phyloP scores from a whole-genome alignment of 1,139 yeast species.

The Scheffersomyces titani region DNA sequence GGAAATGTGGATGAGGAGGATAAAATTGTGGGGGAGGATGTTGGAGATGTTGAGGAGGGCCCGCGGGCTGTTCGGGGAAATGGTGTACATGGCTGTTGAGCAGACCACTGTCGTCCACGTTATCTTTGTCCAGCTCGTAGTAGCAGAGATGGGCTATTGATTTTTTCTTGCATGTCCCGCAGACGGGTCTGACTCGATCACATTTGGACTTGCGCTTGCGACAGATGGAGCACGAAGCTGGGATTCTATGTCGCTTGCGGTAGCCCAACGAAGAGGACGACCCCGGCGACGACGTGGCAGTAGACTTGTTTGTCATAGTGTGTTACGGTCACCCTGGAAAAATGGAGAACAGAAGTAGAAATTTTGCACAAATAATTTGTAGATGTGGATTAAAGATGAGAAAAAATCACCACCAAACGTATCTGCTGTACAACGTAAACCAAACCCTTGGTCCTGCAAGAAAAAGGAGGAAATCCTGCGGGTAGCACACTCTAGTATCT shows the following conservation, averaged over 20 bases:
- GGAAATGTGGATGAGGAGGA: background rate
- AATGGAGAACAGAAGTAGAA: background rate
- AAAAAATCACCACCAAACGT: background rate
- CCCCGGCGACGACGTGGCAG: background rate
- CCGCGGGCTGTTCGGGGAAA: slow-evolving; percentile 8
- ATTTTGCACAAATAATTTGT: background rate
- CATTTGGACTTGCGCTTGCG: slow-evolving; percentile 52
- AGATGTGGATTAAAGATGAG: background rate
- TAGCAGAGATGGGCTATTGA: slow-evolving; percentile 74
- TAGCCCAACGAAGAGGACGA: slow-evolving; percentile 9
- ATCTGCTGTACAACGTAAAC: background rate
- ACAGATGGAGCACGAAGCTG: slow-evolving; percentile 50
- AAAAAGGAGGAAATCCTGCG: background rate
- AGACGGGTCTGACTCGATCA: slow-evolving; percentile 67
- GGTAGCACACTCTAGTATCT: background rate
- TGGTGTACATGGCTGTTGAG: slow-evolving; percentile 6
- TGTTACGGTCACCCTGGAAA: background rate
- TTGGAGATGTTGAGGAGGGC: slow-evolving; percentile 6
- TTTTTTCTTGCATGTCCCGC: slow-evolving; percentile 71
- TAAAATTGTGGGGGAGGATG: slow-evolving; percentile 2
- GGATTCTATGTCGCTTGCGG: slow-evolving; percentile 42
- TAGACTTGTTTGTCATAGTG: background rate
- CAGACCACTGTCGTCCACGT: slow-evolving; percentile 6
- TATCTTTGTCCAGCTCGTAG: slow-evolving; percentile 42
- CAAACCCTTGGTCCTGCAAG: background rate